These are phyloP conservation scores for Calonectria ilicicola DNA, from an alignment of 2,329 filamentous ascomycete species.

Conservation along the genomic window DNA sequence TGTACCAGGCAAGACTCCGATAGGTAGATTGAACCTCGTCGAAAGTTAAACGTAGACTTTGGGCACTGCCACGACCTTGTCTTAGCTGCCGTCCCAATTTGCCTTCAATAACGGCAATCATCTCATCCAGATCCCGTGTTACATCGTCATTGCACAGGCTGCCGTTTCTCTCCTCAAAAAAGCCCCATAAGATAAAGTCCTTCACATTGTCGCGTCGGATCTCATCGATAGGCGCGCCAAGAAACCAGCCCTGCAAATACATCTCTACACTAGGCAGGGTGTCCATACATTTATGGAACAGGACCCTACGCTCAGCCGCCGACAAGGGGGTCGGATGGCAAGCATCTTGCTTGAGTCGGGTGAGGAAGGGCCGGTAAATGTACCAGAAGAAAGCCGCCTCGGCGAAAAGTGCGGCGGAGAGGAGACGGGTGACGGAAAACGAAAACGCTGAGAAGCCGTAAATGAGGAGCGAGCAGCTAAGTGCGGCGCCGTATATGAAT, in stretches of 20 bases:
- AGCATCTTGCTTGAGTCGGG: constrained; percentile 52
- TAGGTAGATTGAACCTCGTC: constrained; percentile 72
- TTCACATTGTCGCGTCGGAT: constrained; percentile 76
- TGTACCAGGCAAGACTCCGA: constrained; percentile 74
- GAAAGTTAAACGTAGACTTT: constrained; percentile 72
- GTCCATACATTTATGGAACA: constrained; percentile 68
- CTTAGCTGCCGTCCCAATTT: constrained; percentile 63
- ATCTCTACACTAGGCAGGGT: constrained; percentile 66
- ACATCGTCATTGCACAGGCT: constrained; percentile 42
- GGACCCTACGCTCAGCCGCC: constrained; percentile 59
- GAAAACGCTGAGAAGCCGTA: constrained; percentile 29
- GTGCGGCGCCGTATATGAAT: constrained; percentile 49
- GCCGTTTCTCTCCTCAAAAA: constrained; percentile 63
- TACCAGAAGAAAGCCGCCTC: constrained; percentile 57
- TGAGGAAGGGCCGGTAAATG: constrained; percentile 57
- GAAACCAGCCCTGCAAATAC: constrained; percentile 75
- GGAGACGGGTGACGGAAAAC: constrained; percentile 26
- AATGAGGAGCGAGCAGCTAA: constrained; percentile 42
- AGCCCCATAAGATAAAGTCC: constrained; percentile 76
- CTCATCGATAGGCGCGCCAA: constrained; percentile 67
- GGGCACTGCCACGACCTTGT: constrained; percentile 66
- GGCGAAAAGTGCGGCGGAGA: constrained; percentile 48
- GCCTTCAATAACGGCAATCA: constrained; percentile 65
- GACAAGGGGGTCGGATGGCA: constrained; percentile 56
- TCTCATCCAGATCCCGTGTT: constrained; percentile 57